These are phyloP conservation scores for Plantago ovata DNA, from an alignment of 257 asterid species.

Conservation along the genomic window DNA sequence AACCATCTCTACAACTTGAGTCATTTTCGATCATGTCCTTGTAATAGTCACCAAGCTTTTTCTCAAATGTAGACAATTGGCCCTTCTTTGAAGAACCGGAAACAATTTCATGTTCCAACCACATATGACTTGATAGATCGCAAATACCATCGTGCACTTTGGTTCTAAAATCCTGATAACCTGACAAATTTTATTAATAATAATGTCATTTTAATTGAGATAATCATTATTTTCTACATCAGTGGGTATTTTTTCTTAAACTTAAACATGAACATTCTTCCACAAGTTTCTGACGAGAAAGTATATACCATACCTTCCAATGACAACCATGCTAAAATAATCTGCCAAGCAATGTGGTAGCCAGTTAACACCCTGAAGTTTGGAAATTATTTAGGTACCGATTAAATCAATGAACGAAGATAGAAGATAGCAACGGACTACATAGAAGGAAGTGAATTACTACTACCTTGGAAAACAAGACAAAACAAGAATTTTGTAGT, in stretches of 20 bases:
- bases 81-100: slow-evolving; percentile 88
- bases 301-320: slow-evolving; percentile 54
- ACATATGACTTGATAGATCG: slow-evolving; percentile 89
- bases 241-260: too few species aligned
- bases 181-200: slow-evolving; percentile 29
- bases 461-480: slow-evolving; percentile 91
- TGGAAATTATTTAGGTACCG: not conserved
- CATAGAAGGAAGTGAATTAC: not conserved
- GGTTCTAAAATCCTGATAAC: slow-evolving; percentile 58
- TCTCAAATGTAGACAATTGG: slow-evolving; percentile 70
- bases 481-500: slow-evolving; percentile 69
- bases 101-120: slow-evolving; percentile 79
- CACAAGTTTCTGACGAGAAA: not conserved
- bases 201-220: too few species aligned
- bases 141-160: slow-evolving; percentile 90
- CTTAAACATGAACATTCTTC: not conserved
- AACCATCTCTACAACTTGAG: too few species aligned
- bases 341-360: slow-evolving; percentile 82
- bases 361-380: slow-evolving; percentile 69
- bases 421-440: too few species aligned
- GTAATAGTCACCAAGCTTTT: slow-evolving; percentile 71
- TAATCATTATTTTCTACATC: too few species aligned
- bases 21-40: slow-evolving; percentile 78
- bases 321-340: slow-evolving; percentile 96
- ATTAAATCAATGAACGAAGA: too few species aligned